Percentiles rank a stretch among this genome's conserved stretches.
These are phyloP conservation scores for Magnolia changhungtana DNA, from an alignment of 164 flowering plant genomes.

Conservation along the genomic window DNA sequence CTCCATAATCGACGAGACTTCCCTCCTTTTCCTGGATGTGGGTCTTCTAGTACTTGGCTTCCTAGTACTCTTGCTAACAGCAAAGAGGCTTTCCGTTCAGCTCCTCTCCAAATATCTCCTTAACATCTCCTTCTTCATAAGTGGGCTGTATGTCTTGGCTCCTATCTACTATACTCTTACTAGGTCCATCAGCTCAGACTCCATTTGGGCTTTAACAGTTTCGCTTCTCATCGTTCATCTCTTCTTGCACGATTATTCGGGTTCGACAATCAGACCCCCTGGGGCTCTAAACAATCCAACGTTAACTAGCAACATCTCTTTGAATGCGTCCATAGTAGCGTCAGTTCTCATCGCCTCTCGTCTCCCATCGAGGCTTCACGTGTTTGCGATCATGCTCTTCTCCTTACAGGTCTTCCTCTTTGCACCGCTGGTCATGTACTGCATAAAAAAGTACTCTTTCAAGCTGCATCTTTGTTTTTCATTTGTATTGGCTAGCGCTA, in stretches of 20 bases:
- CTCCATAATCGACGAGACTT: slow-evolving; percentile 49
- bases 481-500: slow-evolving; percentile 46
- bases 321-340: slow-evolving; percentile 89
- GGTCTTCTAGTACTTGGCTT: slow-evolving; percentile 70
- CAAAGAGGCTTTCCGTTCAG: slow-evolving; percentile 49
- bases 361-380: slow-evolving; percentile 81
- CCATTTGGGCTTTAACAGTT: slow-evolving; percentile 81
- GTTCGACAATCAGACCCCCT: slow-evolving; percentile 67
- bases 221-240: slow-evolving; percentile 76
- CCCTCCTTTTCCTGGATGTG: slow-evolving; percentile 60
- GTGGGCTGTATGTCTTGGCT: slow-evolving; percentile 71
- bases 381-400: slow-evolving; percentile 82
- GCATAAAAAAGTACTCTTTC: slow-evolving; percentile 72
- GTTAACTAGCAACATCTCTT: slow-evolving; percentile 73
- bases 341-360: slow-evolving; percentile 92
- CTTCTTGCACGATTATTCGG: slow-evolving; percentile 86
- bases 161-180: slow-evolving; percentile 89
- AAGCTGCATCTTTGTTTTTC: slow-evolving; percentile 68
- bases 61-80: slow-evolving; percentile 61
- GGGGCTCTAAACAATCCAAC: slow-evolving; percentile 70
- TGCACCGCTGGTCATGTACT: slow-evolving; percentile 75
- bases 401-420: slow-evolving; percentile 91
- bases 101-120: slow-evolving; percentile 55
- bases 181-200: slow-evolving; percentile 86
- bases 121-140: slow-evolving; percentile 65